Evolutionary conservation across 306 rosid genomes (phyloP).

Genomic region (Carpinus viminea): DNA sequence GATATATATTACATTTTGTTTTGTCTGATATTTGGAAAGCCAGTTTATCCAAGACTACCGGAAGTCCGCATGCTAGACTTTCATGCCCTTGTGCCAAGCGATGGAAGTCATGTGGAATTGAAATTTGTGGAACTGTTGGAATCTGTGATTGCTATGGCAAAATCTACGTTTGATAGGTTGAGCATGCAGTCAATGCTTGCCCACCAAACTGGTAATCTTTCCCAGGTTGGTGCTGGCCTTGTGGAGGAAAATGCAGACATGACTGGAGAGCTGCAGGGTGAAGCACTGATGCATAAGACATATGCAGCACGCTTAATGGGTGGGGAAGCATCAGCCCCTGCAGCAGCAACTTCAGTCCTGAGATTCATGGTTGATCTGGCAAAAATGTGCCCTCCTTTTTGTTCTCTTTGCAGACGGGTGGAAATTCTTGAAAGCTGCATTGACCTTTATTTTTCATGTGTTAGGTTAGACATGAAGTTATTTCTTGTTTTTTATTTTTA

Average conservation of each 20-base stretch:
- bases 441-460: conserved; percentile 95
- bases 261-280: conserved; percentile 99
- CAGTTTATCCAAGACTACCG: conserved; percentile 95
- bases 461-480: conserved; percentile 63
- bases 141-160: conserved; percentile 89
- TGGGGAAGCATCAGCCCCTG: conserved; percentile 99
- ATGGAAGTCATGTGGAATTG: conserved; percentile 69
- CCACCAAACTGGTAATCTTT: conserved; percentile 91
- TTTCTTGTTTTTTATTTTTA: conserved; percentile 19
- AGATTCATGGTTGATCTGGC: conserved; percentile 99
- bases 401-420: conserved; percentile 82
- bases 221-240: conserved; percentile 93
- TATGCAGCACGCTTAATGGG: conserved; percentile 99
- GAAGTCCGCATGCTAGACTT: conserved; percentile 99
- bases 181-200: conserved; percentile 93
- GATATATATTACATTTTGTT: conserved; percentile 94
- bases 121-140: conserved; percentile 87
- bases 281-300: conserved; percentile 99
- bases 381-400: conserved; percentile 89
- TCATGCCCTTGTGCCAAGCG: conserved; percentile 97
- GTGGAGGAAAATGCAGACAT: conserved; percentile 90
- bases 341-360: conserved; percentile 92
- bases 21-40: conserved; percentile 96
- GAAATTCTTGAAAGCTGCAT: conserved; percentile 97
- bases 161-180: conserved; percentile 88